Evolutionary conservation across 164 flowering plant genomes (phyloP).

Genomic region (Piper longum): DNA sequence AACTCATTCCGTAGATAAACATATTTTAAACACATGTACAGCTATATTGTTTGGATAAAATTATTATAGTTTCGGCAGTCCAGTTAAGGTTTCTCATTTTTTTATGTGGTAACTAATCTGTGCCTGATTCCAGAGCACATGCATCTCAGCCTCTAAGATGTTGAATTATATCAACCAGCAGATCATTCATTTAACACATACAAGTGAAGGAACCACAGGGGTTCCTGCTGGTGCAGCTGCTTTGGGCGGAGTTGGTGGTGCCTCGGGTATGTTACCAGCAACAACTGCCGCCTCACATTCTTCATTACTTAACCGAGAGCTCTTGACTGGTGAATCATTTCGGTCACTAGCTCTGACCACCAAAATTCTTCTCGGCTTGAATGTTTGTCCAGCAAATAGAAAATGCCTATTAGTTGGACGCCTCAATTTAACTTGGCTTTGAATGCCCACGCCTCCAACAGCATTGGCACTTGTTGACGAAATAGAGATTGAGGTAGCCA

Average conservation of each 20-base stretch:
- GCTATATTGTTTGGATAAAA: neutral
- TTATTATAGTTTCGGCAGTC: neutral
- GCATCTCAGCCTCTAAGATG: neutral
- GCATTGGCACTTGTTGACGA: too few species aligned
- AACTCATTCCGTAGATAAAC: neutral
- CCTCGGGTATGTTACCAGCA: constrained; percentile 67
- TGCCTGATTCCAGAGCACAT: neutral
- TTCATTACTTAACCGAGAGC: constrained; percentile 35
- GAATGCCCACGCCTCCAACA: constrained; percentile 1
- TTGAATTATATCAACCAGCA: neutral
- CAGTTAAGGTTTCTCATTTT: neutral
- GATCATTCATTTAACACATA: constrained; percentile 9
- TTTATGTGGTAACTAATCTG: neutral
- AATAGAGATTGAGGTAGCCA: too few species aligned
- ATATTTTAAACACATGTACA: neutral
- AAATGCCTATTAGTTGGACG: constrained; percentile 3
- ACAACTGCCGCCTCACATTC: constrained; percentile 89
- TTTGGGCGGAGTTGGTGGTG: constrained; percentile 62
- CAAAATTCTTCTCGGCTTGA: constrained; percentile 7
- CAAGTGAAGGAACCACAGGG: constrained; percentile 54
- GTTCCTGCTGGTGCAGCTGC: constrained; percentile 70
- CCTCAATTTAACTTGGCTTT: constrained; percentile 14
- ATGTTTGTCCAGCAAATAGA: neutral
- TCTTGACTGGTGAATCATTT: constrained; percentile 18
- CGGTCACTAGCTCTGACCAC: constrained; percentile 33